Percentiles rank a stretch among this genome's conserved stretches.
phyloP scores from a whole-genome alignment of 176 grass and related monocot species.

The Saccharum officinarum region DNA sequence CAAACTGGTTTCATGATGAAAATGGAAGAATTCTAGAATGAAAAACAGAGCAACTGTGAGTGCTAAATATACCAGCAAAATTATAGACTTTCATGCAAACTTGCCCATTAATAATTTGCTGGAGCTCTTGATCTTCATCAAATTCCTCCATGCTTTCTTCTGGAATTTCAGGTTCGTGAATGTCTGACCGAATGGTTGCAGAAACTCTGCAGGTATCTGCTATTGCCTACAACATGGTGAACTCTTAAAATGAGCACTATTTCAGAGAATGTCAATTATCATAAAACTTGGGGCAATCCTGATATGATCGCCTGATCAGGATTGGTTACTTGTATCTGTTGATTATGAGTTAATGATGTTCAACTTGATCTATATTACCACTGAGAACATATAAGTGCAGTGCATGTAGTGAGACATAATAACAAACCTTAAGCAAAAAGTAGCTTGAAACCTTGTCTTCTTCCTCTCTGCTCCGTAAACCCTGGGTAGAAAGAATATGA shows the following conservation, averaged over 20 bases:
- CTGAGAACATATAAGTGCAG: conserved; percentile 15
- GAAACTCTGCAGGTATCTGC: conserved; percentile 72
- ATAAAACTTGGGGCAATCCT: conserved; percentile 6
- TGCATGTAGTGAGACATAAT: conserved; percentile 17
- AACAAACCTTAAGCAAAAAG: conserved; percentile 81
- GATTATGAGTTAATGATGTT: neutral
- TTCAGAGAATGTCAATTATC: neutral
- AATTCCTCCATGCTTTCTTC: conserved; percentile 62
- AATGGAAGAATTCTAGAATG: conserved; percentile 26
- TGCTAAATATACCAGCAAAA: conserved; percentile 54
- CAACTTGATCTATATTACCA: conserved; percentile 5
- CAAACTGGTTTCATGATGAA: conserved; percentile 21
- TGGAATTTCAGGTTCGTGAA: conserved; percentile 71
- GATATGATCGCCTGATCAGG: neutral
- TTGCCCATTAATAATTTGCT: conserved; percentile 92
- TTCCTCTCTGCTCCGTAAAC: conserved; percentile 80
- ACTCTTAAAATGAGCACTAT: neutral
- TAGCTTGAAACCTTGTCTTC: conserved; percentile 92
- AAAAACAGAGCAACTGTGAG: neutral
- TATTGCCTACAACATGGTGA: conserved; percentile 62
- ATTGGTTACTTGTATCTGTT: neutral
- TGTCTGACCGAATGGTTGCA: conserved; percentile 55
- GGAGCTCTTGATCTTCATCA: conserved; percentile 80
- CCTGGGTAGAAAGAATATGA: conserved; percentile 40
- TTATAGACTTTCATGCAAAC: conserved; percentile 82